Evolutionary conservation across 345 rosid species (phyloP), one percentile per base, ranked within the genome.

Genomic region (Combretum micranthum): DNA sequence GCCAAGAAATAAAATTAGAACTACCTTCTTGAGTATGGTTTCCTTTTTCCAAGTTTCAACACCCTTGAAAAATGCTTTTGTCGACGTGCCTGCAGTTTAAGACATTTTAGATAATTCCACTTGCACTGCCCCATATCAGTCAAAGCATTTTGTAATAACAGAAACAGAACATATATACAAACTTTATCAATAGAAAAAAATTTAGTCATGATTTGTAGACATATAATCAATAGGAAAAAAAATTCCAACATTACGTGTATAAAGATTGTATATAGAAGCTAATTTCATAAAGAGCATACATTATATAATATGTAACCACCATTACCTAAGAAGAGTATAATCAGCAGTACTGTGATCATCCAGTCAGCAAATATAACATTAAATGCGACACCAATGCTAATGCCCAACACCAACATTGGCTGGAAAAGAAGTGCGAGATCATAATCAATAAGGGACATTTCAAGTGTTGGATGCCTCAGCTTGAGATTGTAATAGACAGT

Each of bases 361-460:
- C 91, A 86, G 62, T 88, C 88, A 0, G 94, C 88, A 57, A 88
- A 88, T 22, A 86, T 52, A n/a, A 64, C 69, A 64, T 83, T 83
- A 64, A 81, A 82, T 32, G 85, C 69, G 11, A 88, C 96, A 2
- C 94, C 96, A 43, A 84, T 25, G 44, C 96, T 89, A 55, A 89
- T 79, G 50, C 96, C 96, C 21, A 89, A 68, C 75, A 86, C 84
- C 22, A 89, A 75, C 91, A 86, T 79, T 1, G 95, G 97, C 58
- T 89, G 97, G 54, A 89, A 74, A 4, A 89, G 76, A 32, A 86
- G 72, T 0, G 97, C 87, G 25, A 89, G 78, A 76, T 89, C 69
- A 52, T 65, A 65, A 47, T 65, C 69, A 20, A 57, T 65, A 52
- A 65, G 49, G 20, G 69, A 57, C 64, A 65, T 46, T 47, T 65